Conservation (phyloP, 2,329 filamentous ascomycete species). For the Triangularia verruculosa region DNA sequence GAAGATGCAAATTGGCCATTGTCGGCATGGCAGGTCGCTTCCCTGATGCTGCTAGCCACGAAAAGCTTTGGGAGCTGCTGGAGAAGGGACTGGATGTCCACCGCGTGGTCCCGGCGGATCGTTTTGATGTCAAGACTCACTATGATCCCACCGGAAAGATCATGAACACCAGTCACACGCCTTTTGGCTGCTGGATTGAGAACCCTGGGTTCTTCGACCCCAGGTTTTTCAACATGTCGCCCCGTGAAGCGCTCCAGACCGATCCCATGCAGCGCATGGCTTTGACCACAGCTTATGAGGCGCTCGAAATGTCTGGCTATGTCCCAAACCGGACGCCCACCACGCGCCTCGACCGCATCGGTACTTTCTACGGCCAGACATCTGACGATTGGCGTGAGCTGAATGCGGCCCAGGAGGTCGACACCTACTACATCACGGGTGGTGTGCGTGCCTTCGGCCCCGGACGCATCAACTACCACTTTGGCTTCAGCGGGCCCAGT, state of each 20-base stretch:
- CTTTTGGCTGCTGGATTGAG: constrained; percentile 71
- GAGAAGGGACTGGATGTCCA: constrained; percentile 74
- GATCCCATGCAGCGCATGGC: constrained; percentile 79
- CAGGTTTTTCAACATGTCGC: constrained; percentile 86
- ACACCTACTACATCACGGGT: constrained; percentile 51
- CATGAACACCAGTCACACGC: constrained; percentile 74
- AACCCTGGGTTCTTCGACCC: constrained; percentile 76
- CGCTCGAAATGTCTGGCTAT: constrained; percentile 76
- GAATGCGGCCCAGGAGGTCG: constrained; percentile 68
- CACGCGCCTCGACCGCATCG: constrained; percentile 60
- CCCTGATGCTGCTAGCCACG: constrained; percentile 67
- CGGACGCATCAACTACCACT: constrained; percentile 71
- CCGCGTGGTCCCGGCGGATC: constrained; percentile 62
- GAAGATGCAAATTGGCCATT: constrained; percentile 72
- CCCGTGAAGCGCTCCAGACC: constrained; percentile 73
- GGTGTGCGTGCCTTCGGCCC: constrained; percentile 42
- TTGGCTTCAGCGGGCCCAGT: constrained; percentile 71
- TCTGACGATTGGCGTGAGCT: constrained; percentile 77
- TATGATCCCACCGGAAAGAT: constrained; percentile 68
- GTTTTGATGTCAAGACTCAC: constrained; percentile 71
- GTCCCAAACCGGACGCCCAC: constrained; percentile 71
- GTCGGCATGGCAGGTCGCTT: constrained; percentile 80
- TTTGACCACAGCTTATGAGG: constrained; percentile 74
- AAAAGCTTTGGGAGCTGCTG: constrained; percentile 72
- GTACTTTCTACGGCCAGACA: constrained; percentile 72